phyloP scores from a whole-genome alignment of 2,329 filamentous ascomycete genomes.

The Ceratocystis destructans region DNA sequence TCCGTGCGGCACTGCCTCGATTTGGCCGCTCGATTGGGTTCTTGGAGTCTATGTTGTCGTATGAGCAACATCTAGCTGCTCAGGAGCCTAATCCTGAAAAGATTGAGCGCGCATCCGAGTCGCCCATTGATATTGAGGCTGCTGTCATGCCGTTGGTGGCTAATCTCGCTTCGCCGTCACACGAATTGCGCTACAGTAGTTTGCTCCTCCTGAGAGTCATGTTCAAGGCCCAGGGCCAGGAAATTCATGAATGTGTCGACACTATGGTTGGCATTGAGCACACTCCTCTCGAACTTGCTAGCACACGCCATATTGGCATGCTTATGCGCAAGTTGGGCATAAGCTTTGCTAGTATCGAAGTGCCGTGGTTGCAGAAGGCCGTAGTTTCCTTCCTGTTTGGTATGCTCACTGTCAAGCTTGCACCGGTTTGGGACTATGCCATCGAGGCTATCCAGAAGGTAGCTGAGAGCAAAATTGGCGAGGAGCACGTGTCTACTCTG shows the following conservation, averaged over 20 bases:
- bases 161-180: conserved; percentile 63
- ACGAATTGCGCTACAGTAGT: conserved; percentile 58
- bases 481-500: conserved; percentile 56
- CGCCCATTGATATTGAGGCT: conserved; percentile 38
- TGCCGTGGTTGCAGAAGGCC: conserved; percentile 54
- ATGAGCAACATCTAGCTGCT: conserved; percentile 13
- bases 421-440: conserved; percentile 78
- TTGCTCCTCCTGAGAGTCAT: conserved; percentile 57
- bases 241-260: conserved; percentile 24
- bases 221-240: conserved; percentile 27
- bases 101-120: neutral
- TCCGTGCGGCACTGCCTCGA: conserved; percentile 51
- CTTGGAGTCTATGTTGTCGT: conserved; percentile 31
- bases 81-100: conserved; percentile 5
- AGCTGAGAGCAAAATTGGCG: conserved; percentile 53
- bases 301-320: conserved; percentile 66
- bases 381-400: conserved; percentile 80
- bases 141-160: conserved; percentile 52
- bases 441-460: conserved; percentile 63
- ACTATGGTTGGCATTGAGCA: conserved; percentile 68
- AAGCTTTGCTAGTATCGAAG: conserved; percentile 45
- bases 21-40: conserved; percentile 55
- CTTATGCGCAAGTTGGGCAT: conserved; percentile 64
- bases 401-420: conserved; percentile 69
- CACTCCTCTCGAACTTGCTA: conserved; percentile 62